A percentile compares a stretch with the other conserved stretches of the same genome.
phyloP scores from a whole-genome alignment of 2,329 filamentous ascomycete genomes.

The Colletotrichum brevisporum region DNA sequence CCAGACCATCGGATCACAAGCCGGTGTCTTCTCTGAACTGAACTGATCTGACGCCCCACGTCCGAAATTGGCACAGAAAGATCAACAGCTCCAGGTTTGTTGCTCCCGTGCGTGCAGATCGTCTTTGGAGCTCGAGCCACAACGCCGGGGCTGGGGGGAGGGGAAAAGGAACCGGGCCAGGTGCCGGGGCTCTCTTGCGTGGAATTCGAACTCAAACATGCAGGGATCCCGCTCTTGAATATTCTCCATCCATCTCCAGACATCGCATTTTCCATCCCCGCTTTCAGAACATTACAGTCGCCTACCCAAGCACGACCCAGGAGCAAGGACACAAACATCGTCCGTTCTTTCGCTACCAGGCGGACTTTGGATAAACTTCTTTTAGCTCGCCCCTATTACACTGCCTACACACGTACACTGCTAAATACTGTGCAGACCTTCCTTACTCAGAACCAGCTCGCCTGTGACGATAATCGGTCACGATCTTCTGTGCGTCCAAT shows the following conservation, averaged over 20 bases:
- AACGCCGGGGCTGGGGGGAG: conserved; percentile 16
- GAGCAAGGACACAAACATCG: background rate
- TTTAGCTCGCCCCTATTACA: background rate
- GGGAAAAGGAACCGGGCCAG: background rate
- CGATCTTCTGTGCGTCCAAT: too few species aligned
- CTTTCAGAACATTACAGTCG: conserved; percentile 2
- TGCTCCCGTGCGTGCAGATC: conserved; percentile 39
- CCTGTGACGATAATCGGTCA: too few species aligned
- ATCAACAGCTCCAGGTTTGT: conserved; percentile 32
- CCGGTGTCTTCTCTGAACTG: background rate
- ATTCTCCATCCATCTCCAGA: conserved; percentile 22
- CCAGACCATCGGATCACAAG: too few species aligned
- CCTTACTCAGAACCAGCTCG: too few species aligned
- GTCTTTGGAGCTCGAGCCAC: conserved; percentile 36
- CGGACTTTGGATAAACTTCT: conserved; percentile 12
- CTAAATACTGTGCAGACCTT: too few species aligned
- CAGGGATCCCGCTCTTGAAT: conserved; percentile 25
- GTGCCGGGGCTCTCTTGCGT: conserved; percentile 15
- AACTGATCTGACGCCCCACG: conserved; percentile 19
- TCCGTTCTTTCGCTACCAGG: background rate
- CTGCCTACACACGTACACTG: too few species aligned
- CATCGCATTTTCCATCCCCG: conserved; percentile 31
- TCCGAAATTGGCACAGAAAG: conserved; percentile 16
- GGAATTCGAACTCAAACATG: conserved; percentile 19
- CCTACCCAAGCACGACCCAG: background rate